phyloP scores from a whole-genome alignment of 495 filamentous ascomycete genomes.

The Xylaria scruposa region DNA sequence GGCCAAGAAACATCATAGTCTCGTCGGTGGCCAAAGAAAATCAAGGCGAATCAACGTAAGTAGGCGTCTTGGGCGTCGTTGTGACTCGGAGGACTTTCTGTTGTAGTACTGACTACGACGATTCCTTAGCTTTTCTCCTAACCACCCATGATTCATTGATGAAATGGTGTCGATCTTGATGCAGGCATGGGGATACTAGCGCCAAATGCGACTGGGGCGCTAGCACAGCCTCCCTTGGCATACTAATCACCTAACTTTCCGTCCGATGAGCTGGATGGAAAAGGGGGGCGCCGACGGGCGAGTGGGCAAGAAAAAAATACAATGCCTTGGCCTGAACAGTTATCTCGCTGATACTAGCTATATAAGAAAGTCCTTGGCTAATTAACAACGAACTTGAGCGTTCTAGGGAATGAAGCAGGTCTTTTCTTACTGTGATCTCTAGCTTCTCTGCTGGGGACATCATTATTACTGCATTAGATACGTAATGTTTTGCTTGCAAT shows the following conservation, averaged over 20 bases:
- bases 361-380: not conserved
- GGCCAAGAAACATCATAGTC: not conserved
- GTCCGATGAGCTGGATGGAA: constrained; percentile 10
- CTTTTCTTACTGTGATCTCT: not conserved
- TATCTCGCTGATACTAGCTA: not conserved
- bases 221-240: constrained; percentile 28
- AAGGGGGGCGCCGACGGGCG: constrained; percentile 3
- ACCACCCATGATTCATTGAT: constrained; percentile 16
- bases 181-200: not conserved
- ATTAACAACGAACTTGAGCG: not conserved
- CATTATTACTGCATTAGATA: not conserved
- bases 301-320: not conserved
- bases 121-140: constrained; percentile 7
- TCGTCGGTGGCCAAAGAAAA: not conserved
- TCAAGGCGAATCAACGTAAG: not conserved
- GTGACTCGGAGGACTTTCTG: not conserved
- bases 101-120: not conserved
- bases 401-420: not conserved
- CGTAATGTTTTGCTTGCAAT: not conserved
- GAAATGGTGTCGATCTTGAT: constrained; percentile 15
- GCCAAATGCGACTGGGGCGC: constrained; percentile 2
- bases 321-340: not conserved
- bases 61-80: not conserved
- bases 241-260: constrained; percentile 4
- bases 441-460: constrained; percentile 4